Percentiles rank a stretch among this genome's conserved stretches.
These are phyloP conservation scores for Xylariaceae sp. DNA, from an alignment of 2,329 filamentous ascomycete genomes.

Conservation along the genomic window DNA sequence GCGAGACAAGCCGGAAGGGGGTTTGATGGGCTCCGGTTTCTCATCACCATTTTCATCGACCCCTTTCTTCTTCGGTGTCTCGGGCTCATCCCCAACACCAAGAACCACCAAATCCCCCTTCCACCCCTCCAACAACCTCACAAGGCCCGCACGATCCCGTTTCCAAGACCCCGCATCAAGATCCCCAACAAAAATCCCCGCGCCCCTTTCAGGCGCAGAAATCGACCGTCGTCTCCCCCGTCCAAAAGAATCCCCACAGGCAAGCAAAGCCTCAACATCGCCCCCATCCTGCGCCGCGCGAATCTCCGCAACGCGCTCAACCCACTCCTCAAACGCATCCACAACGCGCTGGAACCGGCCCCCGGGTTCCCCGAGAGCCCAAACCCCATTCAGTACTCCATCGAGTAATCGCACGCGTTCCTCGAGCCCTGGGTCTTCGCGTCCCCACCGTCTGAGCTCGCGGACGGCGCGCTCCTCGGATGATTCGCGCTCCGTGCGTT, in stretches of 20 bases:
- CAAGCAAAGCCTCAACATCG: slow-evolving; percentile 33
- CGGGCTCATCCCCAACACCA: slow-evolving; percentile 11
- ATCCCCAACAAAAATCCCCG: slow-evolving; percentile 47
- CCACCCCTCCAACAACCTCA: slow-evolving; percentile 52
- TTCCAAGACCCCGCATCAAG: slow-evolving; percentile 53
- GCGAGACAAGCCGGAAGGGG: slow-evolving; percentile 25
- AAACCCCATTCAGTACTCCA: slow-evolving; percentile 51
- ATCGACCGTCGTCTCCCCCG: slow-evolving; percentile 24
- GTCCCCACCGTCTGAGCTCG: slow-evolving; percentile 49
- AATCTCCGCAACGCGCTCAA: slow-evolving; percentile 42
- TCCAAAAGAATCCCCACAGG: slow-evolving; percentile 31
- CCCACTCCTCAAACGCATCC: slow-evolving; percentile 56
- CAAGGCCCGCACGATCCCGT: slow-evolving; percentile 49
- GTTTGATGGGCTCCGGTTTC: neutral
- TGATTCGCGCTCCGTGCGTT: slow-evolving; percentile 37
- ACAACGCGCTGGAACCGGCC: slow-evolving; percentile 53
- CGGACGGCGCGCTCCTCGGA: slow-evolving; percentile 47
- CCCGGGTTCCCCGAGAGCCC: slow-evolving; percentile 50
- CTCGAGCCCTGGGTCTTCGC: neutral
- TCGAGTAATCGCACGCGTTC: slow-evolving; percentile 55
- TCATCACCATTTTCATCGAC: neutral
- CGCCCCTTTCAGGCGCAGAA: slow-evolving; percentile 26
- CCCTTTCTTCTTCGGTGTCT: neutral
- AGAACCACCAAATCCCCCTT: slow-evolving; percentile 38
- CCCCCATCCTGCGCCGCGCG: slow-evolving; percentile 39